Conservation (phyloP, 148 eudicot species). For the Euryodendron excelsum region DNA sequence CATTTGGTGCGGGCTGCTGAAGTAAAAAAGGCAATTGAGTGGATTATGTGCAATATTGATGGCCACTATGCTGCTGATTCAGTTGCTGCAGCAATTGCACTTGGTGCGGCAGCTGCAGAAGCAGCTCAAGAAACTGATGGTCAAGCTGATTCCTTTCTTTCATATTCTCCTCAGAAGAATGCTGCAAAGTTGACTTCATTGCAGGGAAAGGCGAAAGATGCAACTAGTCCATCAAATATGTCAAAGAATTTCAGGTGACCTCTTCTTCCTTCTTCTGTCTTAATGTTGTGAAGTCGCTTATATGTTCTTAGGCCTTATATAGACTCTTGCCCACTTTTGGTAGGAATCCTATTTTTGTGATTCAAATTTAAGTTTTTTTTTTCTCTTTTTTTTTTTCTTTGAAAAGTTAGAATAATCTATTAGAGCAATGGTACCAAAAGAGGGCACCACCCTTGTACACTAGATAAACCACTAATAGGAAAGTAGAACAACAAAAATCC, state of each 20-base stretch:
- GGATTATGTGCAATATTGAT: slow-evolving; percentile 91
- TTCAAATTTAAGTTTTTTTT: background rate
- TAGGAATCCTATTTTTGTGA: background rate
- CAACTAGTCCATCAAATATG: slow-evolving; percentile 45
- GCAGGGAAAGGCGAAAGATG: slow-evolving; percentile 62
- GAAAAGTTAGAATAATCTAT: background rate
- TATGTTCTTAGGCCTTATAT: background rate
- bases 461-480: background rate
- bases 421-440: background rate
- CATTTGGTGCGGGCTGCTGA: slow-evolving; percentile 89
- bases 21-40: slow-evolving; percentile 92
- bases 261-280: slow-evolving; percentile 17
- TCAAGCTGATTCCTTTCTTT: slow-evolving; percentile 37
- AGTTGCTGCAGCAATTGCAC: slow-evolving; percentile 57
- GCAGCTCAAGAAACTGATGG: slow-evolving; percentile 50
- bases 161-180: slow-evolving; percentile 53
- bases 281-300: background rate
- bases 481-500: no score
- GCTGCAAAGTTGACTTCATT: slow-evolving; percentile 34
- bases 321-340: slow-evolving; percentile 2
- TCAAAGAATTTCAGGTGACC: slow-evolving; percentile 84
- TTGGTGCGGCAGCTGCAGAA: slow-evolving; percentile 43
- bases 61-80: slow-evolving; percentile 97
- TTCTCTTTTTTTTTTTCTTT: background rate
- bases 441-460: background rate